Conservation (phyloP, 768 basidiomycete species). For the Suillus lakei region DNA sequence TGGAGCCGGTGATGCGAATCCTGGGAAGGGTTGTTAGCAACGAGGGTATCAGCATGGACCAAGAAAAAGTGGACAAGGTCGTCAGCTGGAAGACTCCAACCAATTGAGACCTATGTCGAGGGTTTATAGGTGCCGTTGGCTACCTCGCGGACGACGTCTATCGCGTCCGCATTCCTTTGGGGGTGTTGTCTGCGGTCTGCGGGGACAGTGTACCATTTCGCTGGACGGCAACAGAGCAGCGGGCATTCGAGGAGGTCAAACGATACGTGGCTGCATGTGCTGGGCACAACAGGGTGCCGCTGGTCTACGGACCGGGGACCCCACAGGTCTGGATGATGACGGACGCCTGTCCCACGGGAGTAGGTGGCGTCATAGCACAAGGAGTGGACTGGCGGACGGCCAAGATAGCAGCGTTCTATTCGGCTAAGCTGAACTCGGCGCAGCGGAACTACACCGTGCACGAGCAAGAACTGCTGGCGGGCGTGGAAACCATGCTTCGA, state of each 20-base stretch:
- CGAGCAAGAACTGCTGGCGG: conserved; percentile 43
- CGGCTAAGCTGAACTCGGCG: conserved; percentile 13
- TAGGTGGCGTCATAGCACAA: conserved; percentile 33
- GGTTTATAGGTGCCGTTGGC: not conserved
- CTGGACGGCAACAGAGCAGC: conserved; percentile 24
- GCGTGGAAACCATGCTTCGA: conserved; percentile 38
- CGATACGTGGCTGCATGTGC: not conserved
- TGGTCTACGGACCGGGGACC: conserved; percentile 25
- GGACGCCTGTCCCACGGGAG: conserved; percentile 36
- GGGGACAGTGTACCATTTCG: conserved; percentile 8
- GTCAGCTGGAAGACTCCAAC: conserved; percentile 26
- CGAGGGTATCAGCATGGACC: conserved; percentile 25
- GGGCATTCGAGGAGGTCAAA: conserved; percentile 24
- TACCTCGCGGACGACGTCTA: not conserved
- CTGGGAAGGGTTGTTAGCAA: conserved; percentile 40
- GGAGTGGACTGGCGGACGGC: conserved; percentile 30
- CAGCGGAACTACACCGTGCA: conserved; percentile 47
- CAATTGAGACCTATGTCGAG: not conserved
- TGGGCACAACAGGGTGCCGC: conserved; percentile 21
- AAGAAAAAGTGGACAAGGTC: conserved; percentile 24
- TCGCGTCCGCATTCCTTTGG: not conserved
- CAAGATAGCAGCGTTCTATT: conserved; percentile 37
- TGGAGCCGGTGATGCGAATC: conserved; percentile 32
- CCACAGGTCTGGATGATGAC: conserved; percentile 34
- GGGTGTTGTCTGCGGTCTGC: not conserved